phyloP scores from a whole-genome alignment of 345 rosid genomes.

The Turnera subulata region DNA sequence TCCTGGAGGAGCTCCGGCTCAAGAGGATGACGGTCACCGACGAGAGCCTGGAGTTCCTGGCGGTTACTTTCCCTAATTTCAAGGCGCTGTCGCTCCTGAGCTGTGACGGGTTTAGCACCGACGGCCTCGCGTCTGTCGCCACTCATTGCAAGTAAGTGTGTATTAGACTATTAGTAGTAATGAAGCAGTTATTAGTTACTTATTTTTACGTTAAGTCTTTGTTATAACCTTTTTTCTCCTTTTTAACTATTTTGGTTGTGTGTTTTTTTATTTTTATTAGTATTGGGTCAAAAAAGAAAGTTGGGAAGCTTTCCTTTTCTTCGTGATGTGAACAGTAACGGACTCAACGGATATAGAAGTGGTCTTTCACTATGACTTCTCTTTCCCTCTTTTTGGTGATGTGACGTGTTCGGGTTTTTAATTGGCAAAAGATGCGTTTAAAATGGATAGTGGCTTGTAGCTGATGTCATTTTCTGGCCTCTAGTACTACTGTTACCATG shows the following conservation, averaged over 20 bases:
- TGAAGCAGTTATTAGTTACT: too few species aligned
- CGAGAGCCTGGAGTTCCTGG: constrained; percentile 54
- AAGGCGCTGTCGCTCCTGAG: constrained; percentile 51
- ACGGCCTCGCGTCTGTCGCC: constrained; percentile 55
- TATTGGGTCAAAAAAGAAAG: not conserved
- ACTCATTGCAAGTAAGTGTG: constrained; percentile 57
- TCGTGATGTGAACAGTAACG: not conserved
- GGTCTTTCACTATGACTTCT: too few species aligned
- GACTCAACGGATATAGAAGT: constrained; percentile 7
- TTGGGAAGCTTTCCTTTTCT: not conserved
- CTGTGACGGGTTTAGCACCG: constrained; percentile 66
- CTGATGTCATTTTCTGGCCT: constrained; percentile 25
- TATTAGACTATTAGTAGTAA: too few species aligned
- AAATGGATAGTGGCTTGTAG: constrained; percentile 25
- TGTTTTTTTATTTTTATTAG: not conserved
- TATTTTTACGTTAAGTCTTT: not conserved
- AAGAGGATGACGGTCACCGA: constrained; percentile 70
- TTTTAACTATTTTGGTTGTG: not conserved
- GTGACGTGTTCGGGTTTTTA: constrained; percentile 17
- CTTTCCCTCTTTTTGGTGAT: constrained; percentile 18
- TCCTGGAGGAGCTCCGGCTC: constrained; percentile 54
- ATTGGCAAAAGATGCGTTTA: constrained; percentile 20
- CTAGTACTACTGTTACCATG: not conserved
- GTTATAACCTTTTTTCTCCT: not conserved
- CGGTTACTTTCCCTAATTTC: constrained; percentile 43